Evolutionary conservation across 768 basidiomycete species (phyloP), one percentile per base, ranked within the genome.

Genomic region (Hypsizygus marmoreus): DNA sequence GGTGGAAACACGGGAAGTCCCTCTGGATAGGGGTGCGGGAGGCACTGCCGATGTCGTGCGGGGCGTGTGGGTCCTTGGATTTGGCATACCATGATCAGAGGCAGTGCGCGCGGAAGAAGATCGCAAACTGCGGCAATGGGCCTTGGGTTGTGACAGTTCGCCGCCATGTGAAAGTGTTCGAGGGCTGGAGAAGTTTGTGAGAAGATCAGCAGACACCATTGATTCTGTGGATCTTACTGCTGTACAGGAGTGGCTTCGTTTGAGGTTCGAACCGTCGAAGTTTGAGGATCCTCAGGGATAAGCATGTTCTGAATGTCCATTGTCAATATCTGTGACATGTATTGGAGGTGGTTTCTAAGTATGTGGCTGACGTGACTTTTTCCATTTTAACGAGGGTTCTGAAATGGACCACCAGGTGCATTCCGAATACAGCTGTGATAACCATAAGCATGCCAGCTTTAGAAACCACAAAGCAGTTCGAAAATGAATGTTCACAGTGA

Each of bases 291-390:
- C 26, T 54, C 49, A 40, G 58, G 51, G 45, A 58, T 53, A 44
- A 63, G 52, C 47, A 63, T 58, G 34, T 45, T 40, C 40, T 38
- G 56, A 26, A 59, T 52, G 50, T 60, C 49, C 61, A 67, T 65
- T 30, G n/a, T n/a, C n/a, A n/a, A n/a, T n/a, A n/a, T n/a, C n/a
- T n/a, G n/a, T n/a, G n/a, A n/a, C n/a, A 37, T 13, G 25, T 35
- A 19, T 42, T 28, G 44, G 39, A 46, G 46, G 29, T 20, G 12
- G 14, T 33, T 14, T 30, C 45, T 22, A 40, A 41, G 47, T 53
- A 25, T 45, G 40, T 42, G 50, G 57, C 55, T 56, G 55, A 47
- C 50, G 34, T 45, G 44, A 34, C 32, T 44, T 25, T 49, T 54
- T 37, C 28, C 40, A 43, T 54, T 44, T 23, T 42, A 23, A 19